Conservation (phyloP, 1,139 yeast genomes). For the Pichia sp. region DNA sequence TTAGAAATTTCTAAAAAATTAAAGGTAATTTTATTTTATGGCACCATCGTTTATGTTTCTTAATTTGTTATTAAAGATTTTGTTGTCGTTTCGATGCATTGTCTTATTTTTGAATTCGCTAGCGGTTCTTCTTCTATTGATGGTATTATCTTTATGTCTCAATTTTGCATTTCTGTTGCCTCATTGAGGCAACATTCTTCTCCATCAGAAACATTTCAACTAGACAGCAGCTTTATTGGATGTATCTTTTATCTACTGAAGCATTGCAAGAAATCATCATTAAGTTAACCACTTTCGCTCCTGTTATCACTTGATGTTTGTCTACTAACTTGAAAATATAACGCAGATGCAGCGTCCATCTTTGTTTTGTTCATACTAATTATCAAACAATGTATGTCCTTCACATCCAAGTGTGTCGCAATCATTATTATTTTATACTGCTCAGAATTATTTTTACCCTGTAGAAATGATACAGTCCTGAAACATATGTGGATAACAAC, state of each 20-base stretch:
- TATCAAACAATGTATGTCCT: slow-evolving; percentile 37
- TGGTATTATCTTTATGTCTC: slow-evolving; percentile 50
- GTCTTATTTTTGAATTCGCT: slow-evolving; percentile 38
- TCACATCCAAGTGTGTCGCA: slow-evolving; percentile 57
- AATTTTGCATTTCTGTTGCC: slow-evolving; percentile 48
- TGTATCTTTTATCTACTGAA: slow-evolving; percentile 58
- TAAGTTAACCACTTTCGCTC: slow-evolving; percentile 39
- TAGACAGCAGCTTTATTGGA: slow-evolving; percentile 50
- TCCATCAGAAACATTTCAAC: slow-evolving; percentile 46
- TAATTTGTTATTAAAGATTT: slow-evolving; percentile 48
- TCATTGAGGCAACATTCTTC: slow-evolving; percentile 44
- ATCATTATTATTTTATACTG: too few species aligned
- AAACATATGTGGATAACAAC: too few species aligned
- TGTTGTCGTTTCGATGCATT: slow-evolving; percentile 47
- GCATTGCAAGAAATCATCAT: slow-evolving; percentile 42
- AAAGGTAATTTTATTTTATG: slow-evolving; percentile 38
- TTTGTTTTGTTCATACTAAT: slow-evolving; percentile 39
- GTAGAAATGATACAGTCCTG: too few species aligned
- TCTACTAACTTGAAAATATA: slow-evolving; percentile 42
- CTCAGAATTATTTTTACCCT: too few species aligned
- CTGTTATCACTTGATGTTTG: slow-evolving; percentile 44
- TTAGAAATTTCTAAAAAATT: slow-evolving; percentile 47
- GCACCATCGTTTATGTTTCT: slow-evolving; percentile 34
- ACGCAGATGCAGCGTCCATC: slow-evolving; percentile 52
- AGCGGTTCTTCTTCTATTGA: slow-evolving; percentile 54